Percentiles rank a stretch among this genome's conserved stretches.
These are phyloP conservation scores for Boletus reticuloceps DNA, from an alignment of 768 basidiomycete genomes.

Conservation along the genomic window DNA sequence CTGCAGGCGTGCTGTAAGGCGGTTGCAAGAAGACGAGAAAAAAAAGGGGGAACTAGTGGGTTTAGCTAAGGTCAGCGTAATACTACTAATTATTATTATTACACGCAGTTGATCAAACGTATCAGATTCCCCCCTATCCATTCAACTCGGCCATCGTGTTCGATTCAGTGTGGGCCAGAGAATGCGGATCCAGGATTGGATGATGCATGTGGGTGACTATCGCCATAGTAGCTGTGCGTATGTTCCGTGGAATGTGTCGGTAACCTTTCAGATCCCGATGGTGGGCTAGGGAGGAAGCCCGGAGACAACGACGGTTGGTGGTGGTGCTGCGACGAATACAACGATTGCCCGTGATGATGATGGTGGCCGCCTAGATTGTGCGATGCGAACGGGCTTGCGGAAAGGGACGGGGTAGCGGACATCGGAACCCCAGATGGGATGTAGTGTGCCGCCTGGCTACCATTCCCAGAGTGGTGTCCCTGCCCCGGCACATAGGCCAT, in stretches of 20 bases:
- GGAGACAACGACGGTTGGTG: constrained; percentile 30
- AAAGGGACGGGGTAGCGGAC: constrained; percentile 50
- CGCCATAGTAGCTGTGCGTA: constrained; percentile 31
- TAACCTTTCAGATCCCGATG: constrained; percentile 30
- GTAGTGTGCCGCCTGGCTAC: constrained; percentile 28
- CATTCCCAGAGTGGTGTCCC: constrained; percentile 42
- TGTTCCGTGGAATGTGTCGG: constrained; percentile 25
- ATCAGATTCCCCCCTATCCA: constrained; percentile 20
- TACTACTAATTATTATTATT: constrained; percentile 34
- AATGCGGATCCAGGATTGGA: constrained; percentile 27
- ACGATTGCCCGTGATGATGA: constrained; percentile 27
- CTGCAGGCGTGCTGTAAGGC: constrained; percentile 16
- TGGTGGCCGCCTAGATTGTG: constrained; percentile 26
- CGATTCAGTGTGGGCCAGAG: constrained; percentile 29
- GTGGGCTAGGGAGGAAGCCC: constrained; percentile 29
- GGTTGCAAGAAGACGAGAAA: constrained; percentile 30
- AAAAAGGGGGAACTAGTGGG: constrained; percentile 22
- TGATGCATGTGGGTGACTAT: constrained; percentile 26
- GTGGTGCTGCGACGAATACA: constrained; percentile 32
- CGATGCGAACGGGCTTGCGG: constrained; percentile 35
- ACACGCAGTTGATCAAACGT: constrained; percentile 28
- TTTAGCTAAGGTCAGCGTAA: constrained; percentile 33
- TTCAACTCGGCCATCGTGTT: constrained; percentile 1
- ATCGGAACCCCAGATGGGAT: constrained; percentile 43
- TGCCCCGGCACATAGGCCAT: constrained; percentile 39